A percentile compares a stretch with the other conserved stretches of the same genome.
phyloP scores from a whole-genome alignment of 441 rosid species.

The Syzygium malaccense region DNA sequence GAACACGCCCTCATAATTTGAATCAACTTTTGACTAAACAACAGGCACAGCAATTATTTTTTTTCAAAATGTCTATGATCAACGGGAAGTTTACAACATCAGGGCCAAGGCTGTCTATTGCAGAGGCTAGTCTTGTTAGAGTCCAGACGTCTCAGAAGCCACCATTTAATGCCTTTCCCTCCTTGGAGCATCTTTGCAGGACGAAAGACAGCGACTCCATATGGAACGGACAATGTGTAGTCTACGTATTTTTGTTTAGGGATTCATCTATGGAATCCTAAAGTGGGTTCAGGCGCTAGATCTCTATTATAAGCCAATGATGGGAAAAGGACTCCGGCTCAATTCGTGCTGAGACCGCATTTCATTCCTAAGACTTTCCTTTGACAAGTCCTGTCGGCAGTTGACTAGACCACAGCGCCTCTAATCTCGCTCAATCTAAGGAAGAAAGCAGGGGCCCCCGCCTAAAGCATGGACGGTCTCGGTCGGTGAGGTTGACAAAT shows the following conservation, averaged over 20 bases:
- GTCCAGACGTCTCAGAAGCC: neutral
- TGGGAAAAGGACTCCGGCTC: neutral
- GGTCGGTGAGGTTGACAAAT: conserved; percentile 5
- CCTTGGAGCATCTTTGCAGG: neutral
- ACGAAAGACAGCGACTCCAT: neutral
- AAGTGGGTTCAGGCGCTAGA: neutral
- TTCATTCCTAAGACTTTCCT: neutral
- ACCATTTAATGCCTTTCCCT: neutral
- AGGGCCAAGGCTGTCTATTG: neutral
- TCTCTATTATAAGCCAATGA: neutral
- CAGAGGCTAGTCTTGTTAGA: neutral
- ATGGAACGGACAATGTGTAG: neutral
- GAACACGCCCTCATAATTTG: neutral
- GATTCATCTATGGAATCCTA: neutral
- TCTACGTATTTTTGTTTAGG: neutral
- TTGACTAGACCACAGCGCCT: neutral
- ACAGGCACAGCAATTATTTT: neutral
- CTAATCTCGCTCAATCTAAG: neutral
- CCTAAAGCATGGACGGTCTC: neutral
- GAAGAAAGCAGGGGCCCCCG: neutral
- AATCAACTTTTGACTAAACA: neutral
- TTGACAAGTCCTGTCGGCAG: neutral
- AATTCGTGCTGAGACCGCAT: neutral
- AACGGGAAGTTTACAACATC: neutral
- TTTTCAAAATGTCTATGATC: neutral